phyloP scores from a whole-genome alignment of 192 early-diverging fungal genomes.

The Backusella tarrabulga region DNA sequence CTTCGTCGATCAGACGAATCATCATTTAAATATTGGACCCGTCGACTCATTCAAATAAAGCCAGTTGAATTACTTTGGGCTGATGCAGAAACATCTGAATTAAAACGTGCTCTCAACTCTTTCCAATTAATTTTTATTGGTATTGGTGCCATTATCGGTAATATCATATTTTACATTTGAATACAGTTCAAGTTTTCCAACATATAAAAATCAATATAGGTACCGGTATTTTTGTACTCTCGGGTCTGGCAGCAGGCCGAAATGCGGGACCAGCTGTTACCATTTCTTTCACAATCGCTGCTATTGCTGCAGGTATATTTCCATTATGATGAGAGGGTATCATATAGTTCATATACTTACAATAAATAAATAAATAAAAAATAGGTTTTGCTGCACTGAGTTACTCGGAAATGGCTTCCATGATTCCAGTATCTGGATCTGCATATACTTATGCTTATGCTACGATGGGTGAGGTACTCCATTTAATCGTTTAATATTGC shows the following conservation, averaged over 20 bases:
- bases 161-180: neutral
- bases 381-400: slow-evolving; percentile 68
- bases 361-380: neutral
- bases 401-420: slow-evolving; percentile 85
- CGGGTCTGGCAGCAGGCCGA: slow-evolving; percentile 66
- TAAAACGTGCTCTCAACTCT: slow-evolving; percentile 18
- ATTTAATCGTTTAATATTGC: neutral
- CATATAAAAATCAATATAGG: neutral
- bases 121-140: slow-evolving; percentile 30
- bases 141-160: slow-evolving; percentile 36
- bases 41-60: slow-evolving; percentile 28
- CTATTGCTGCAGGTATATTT: slow-evolving; percentile 55
- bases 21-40: slow-evolving; percentile 3
- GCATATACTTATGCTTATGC: slow-evolving; percentile 88
- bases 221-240: slow-evolving; percentile 39
- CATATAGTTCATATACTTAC: neutral
- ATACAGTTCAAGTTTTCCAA: neutral
- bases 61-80: slow-evolving; percentile 26
- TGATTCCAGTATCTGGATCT: slow-evolving; percentile 85
- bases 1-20: slow-evolving; percentile 23
- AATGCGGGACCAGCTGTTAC: slow-evolving; percentile 85
- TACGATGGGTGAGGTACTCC: slow-evolving; percentile 70
- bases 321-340: neutral
- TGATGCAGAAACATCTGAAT: slow-evolving; percentile 19
- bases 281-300: slow-evolving; percentile 78